Evolutionary conservation across 495 filamentous ascomycete genomes (phyloP).

Genomic region (Diplogelasinospora grovesii): DNA sequence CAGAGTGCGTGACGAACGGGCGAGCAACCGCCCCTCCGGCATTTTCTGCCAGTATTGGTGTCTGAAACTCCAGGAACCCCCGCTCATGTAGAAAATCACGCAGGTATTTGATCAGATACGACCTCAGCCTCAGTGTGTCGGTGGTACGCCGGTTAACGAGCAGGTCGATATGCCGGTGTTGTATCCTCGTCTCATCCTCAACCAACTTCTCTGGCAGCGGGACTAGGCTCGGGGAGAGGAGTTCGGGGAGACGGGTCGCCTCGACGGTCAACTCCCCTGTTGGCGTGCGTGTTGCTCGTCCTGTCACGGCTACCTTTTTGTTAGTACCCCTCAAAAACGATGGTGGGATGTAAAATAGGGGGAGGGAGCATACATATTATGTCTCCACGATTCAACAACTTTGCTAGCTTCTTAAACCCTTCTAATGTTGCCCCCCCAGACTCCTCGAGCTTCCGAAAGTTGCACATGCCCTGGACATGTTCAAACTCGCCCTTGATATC

Average conservation of each 20-base stretch:
- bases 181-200: slow-evolving; percentile 58
- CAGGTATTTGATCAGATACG: slow-evolving; percentile 65
- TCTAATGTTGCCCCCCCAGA: slow-evolving; percentile 20
- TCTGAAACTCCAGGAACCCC: slow-evolving; percentile 79
- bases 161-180: slow-evolving; percentile 74
- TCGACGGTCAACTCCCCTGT: slow-evolving; percentile 73
- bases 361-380: slow-evolving; percentile 48
- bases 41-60: slow-evolving; percentile 70
- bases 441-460: slow-evolving; percentile 49
- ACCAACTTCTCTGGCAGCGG: slow-evolving; percentile 59
- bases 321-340: background rate
- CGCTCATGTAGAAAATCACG: slow-evolving; percentile 64
- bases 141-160: slow-evolving; percentile 58
- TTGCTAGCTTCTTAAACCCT: slow-evolving; percentile 52
- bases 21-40: slow-evolving; percentile 80
- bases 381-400: slow-evolving; percentile 63
- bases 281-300: slow-evolving; percentile 61
- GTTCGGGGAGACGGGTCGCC: slow-evolving; percentile 55
- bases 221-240: slow-evolving; percentile 72
- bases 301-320: slow-evolving; percentile 46
- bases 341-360: too few relatives aligned
- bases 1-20: slow-evolving; percentile 71
- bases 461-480: slow-evolving; percentile 67
- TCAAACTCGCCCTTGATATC: slow-evolving; percentile 66
- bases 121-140: slow-evolving; percentile 67